Evolutionary conservation across 345 rosid genomes (phyloP), one percentile per base, ranked within the genome.

Genomic region (Eucalyptus pauciflora): DNA sequence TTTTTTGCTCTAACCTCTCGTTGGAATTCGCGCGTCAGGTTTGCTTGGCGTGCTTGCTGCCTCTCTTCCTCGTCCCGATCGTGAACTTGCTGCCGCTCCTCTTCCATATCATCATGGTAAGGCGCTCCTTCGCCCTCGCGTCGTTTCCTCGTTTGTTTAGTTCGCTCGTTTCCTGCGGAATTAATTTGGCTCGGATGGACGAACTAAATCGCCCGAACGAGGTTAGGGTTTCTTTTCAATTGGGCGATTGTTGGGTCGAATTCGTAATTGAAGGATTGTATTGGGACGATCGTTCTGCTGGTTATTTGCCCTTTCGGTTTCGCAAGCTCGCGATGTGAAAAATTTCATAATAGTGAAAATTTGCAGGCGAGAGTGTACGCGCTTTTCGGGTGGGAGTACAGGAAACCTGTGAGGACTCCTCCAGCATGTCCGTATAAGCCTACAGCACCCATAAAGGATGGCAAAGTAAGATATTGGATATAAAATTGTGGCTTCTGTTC

Each of bases 51-150:
- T 98, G 99, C 91, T 92, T 98, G 91, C 92, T 98, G 83, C 99
- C 99, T 22, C 94, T 98, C 91, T 98, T 98, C 95, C 94, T 98
- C 71, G 89, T 98, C 91, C 99, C 99, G n/a, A 93, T 97, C 93
- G 91, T 98, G 93, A 98, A 95, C 88, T 17, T 95, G 62, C 87
- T 98, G 89, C 99, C 99, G 48, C 88, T 95, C 4, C 94, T 98
- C 89, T 92, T 98, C 86, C 48, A 94, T 94, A 93, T 60, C 46
- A 71, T 98, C 88, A 89, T 95, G 98, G 99, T 97, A 91, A 92
- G 88, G 17, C 10, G 15, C 29, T 46, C 88, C 88, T 67, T 20
- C 48, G 33, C 31, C 31, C 45, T 25, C 67, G 76, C 33, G 80
- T 37, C 22, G 81, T 25, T 62, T 62, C 22, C 76, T 67, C 41